Percentiles rank a stretch among this genome's conserved stretches.
Conservation (phyloP, 148 eudicot species). For the Fagopyrum homotropicum region DNA sequence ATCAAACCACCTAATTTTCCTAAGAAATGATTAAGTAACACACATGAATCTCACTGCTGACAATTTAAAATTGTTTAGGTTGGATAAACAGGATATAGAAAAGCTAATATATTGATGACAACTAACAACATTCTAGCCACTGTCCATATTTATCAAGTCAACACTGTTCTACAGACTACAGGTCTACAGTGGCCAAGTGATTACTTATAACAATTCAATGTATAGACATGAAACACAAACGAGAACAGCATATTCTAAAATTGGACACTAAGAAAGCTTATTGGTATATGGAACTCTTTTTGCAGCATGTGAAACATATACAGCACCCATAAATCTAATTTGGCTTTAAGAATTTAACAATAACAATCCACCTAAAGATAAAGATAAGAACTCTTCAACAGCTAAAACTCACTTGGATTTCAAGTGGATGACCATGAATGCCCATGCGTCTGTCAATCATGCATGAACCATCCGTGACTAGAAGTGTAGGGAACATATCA, state of each 20-base stretch:
- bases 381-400: background rate
- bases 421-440: conserved; percentile 92
- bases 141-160: background rate
- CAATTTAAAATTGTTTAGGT: background rate
- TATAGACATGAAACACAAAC: background rate
- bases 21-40: background rate
- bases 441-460: conserved; percentile 98
- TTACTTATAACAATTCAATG: background rate
- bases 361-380: background rate
- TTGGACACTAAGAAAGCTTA: background rate
- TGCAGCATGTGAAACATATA: background rate
- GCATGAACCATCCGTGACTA: conserved; percentile 95
- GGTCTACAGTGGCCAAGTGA: background rate
- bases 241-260: background rate
- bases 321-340: background rate
- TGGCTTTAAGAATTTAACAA: background rate
- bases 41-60: background rate
- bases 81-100: background rate
- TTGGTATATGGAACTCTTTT: background rate
- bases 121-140: background rate
- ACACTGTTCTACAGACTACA: background rate
- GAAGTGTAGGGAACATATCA: conserved; percentile 88
- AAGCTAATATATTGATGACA: background rate
- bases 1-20: background rate
- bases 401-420: conserved; percentile 70